These are phyloP conservation scores for Naganishia albida DNA, from an alignment of 1,284 basidiomycete species.

Conservation along the genomic window DNA sequence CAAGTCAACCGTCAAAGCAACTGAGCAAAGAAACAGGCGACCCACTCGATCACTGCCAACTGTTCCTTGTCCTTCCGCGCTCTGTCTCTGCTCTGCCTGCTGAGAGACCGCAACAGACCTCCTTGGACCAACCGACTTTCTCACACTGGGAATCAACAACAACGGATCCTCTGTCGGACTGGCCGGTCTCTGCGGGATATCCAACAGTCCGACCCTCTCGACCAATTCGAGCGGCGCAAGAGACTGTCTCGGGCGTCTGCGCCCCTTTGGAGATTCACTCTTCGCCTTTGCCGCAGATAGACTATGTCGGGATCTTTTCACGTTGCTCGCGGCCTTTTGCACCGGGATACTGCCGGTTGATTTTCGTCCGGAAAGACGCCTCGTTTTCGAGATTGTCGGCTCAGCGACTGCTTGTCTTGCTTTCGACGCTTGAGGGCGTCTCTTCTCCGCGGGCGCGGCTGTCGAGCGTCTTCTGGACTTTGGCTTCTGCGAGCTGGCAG, in stretches of 20 bases:
- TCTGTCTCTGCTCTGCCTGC: background rate
- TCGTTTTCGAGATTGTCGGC: background rate
- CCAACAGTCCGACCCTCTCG: constrained; percentile 23
- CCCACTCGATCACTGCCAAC: too few relatives aligned
- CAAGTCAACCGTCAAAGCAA: too few relatives aligned
- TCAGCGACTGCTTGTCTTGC: background rate
- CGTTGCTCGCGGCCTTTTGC: background rate
- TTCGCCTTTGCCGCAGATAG: background rate
- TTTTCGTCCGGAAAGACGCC: constrained; percentile 10
- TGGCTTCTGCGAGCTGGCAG: background rate
- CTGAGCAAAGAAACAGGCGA: too few relatives aligned
- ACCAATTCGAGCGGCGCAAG: constrained; percentile 24
- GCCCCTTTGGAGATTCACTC: background rate
- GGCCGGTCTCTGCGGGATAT: constrained; percentile 20
- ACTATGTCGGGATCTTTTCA: constrained; percentile 14
- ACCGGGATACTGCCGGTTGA: constrained; percentile 17
- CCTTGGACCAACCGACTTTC: constrained; percentile 6
- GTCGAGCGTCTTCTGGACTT: constrained; percentile 17
- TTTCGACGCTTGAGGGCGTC: background rate
- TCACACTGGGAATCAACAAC: constrained; percentile 20
- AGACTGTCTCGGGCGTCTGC: constrained; percentile 18
- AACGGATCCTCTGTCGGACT: constrained; percentile 28
- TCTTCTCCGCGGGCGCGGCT: background rate
- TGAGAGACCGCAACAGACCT: background rate
- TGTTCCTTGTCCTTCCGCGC: too few relatives aligned